Base-by-base conservation (phyloP, 2,329 filamentous ascomycete species). In the Cladophialophora bantiana region DNA sequence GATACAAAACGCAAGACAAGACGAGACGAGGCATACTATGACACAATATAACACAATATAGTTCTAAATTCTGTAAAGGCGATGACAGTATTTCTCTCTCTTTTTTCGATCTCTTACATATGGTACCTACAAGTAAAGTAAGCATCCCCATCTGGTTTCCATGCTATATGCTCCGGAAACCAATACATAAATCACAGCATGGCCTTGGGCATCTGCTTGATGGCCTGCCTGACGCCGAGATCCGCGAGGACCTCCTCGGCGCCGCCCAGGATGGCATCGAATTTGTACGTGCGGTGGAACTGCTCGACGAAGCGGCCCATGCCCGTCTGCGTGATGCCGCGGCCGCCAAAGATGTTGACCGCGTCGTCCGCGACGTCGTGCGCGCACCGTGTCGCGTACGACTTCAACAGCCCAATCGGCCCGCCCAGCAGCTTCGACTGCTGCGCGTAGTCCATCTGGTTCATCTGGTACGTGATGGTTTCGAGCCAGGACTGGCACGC, bases 141-240 rank as follows among this genome's bases (percentile, higher is more conserved):
- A 3, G 18, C 1, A 26, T 20, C n/a, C 26, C 26, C 48, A 0
- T 12, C 18, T 26, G 5, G 7, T 2, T 9, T 10, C 42, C 20
- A 26, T 26, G 3, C 26, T 26, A 26, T 26, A 26, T 26, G 26
- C 26, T 26, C 26, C 26, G 26, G 26, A 26, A 26, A 26, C 18
- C 31, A 9, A n/a, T 1, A 50, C 9, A 50, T 9, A 50, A 3
- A 55, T 65, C 45, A 68, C 40, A 96, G 77, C 85, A 91, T 93
- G 32, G 90, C 87, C 81, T 94, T 94, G 35, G 93, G 93, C 83
- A 96, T 94, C 71, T 87, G 85, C 78, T 89, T 91, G 83, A 95
- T 88, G 26, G 92, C 93, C 76, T 92, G 90, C 13, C 90, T 79
- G 2, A 92, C 84, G 1, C 87, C 87, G 42, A 92, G 78, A 77